These are phyloP conservation scores for Eurotiales sp. DNA, from an alignment of 2,329 filamentous ascomycete species.

Conservation along the genomic window DNA sequence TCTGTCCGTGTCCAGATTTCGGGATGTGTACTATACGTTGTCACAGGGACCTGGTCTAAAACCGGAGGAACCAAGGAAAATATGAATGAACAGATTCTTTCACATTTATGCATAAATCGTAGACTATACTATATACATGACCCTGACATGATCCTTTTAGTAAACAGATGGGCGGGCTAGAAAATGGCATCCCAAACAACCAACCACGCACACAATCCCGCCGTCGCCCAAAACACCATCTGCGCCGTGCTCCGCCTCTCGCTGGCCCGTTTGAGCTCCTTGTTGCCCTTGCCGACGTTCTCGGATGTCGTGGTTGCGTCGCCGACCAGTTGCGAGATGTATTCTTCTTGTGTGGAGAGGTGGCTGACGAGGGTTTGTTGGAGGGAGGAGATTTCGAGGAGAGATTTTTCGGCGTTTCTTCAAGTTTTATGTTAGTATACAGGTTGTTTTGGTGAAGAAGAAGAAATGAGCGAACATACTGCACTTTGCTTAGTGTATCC, in stretches of 20 bases:
- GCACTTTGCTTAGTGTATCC: conserved; percentile 88
- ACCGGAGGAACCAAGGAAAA: too few species aligned
- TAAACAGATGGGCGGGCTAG: conserved; percentile 26
- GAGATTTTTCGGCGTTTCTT: conserved; percentile 82
- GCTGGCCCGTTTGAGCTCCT: conserved; percentile 79
- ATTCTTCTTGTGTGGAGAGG: conserved; percentile 76
- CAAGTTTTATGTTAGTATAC: not conserved
- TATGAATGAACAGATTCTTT: too few species aligned
- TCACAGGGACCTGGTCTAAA: too few species aligned
- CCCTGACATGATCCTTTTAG: too few species aligned
- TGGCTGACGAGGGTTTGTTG: conserved; percentile 87
- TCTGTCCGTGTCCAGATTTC: not conserved
- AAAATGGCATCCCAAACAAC: conserved; percentile 74
- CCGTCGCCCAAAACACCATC: conserved; percentile 76
- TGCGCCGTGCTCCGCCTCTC: conserved; percentile 68
- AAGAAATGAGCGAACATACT: conserved; percentile 56
- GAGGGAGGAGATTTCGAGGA: conserved; percentile 87
- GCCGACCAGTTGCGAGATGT: conserved; percentile 82
- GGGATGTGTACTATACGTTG: not conserved
- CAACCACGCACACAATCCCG: conserved; percentile 69
- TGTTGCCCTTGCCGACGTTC: conserved; percentile 86
- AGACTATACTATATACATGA: too few species aligned
- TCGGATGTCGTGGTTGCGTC: conserved; percentile 79
- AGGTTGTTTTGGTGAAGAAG: not conserved
- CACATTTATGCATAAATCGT: too few species aligned